phyloP scores from a whole-genome alignment of 225 moss, liverwort and hornwort species.

The Polytrichum formosum region DNA sequence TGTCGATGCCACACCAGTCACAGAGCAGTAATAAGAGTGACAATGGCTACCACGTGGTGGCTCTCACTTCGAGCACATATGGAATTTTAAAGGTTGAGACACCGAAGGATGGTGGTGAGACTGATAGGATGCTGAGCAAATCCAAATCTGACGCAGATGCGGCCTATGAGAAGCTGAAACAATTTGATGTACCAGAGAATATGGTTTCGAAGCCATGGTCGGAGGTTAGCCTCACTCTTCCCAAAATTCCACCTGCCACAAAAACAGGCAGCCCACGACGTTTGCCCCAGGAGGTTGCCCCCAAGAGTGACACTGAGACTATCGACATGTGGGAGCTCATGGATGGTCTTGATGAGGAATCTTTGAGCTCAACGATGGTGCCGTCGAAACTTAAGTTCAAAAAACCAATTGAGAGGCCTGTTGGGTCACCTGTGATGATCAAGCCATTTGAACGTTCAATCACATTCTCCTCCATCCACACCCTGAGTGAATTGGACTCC shows the following conservation, averaged over 20 bases:
- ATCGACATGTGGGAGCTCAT: conserved; percentile 59
- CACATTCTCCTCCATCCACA: conserved; percentile 49
- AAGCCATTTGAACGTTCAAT: conserved; percentile 43
- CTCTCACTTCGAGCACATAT: conserved; percentile 68
- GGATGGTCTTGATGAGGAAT: conserved; percentile 49
- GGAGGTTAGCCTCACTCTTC: conserved; percentile 59
- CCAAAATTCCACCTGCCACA: conserved; percentile 31
- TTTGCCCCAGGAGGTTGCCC: conserved; percentile 21
- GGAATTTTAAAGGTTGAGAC: conserved; percentile 43
- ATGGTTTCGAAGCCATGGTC: conserved; percentile 60
- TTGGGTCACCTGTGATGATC: conserved; percentile 34
- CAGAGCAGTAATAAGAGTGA: conserved; percentile 22
- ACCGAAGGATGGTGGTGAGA: conserved; percentile 19
- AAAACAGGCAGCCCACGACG: conserved; percentile 33
- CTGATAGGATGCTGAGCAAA: conserved; percentile 13
- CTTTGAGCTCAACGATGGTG: neutral
- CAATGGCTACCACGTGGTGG: conserved; percentile 52
- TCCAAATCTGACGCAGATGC: conserved; percentile 32
- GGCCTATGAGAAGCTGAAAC: conserved; percentile 49
- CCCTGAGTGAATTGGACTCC: conserved; percentile 48
- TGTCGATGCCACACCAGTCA: conserved; percentile 48
- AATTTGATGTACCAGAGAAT: conserved; percentile 53
- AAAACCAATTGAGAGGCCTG: conserved; percentile 26
- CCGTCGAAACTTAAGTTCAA: conserved; percentile 14
- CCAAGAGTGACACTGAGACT: conserved; percentile 25